Percentiles rank a stretch among this genome's conserved stretches.
Evolutionary conservation across 2,329 filamentous ascomycete species (phyloP).

Genomic region (Arthrobotrys pseudoclavata): DNA sequence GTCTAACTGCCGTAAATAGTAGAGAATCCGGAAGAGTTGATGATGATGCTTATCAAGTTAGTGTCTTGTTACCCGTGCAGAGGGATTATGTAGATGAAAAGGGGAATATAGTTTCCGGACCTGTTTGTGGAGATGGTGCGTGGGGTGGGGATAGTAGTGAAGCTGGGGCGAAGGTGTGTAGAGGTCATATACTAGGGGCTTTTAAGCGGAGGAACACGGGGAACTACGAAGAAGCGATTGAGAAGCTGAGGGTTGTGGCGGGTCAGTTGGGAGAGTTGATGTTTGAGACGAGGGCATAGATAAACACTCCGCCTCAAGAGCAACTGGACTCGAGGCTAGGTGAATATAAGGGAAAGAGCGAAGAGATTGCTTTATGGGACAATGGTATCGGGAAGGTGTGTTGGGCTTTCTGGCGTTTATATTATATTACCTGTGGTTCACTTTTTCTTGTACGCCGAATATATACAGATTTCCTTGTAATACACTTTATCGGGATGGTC

Average conservation of each 20-base stretch:
- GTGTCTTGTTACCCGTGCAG: slow-evolving; percentile 46
- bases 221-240: slow-evolving; percentile 33
- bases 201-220: slow-evolving; percentile 52
- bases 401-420: not conserved
- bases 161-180: slow-evolving; percentile 26
- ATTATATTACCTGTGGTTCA: not conserved
- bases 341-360: too few relatives aligned
- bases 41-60: slow-evolving; percentile 51
- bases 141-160: slow-evolving; percentile 2
- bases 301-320: too few relatives aligned
- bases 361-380: not conserved
- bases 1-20: slow-evolving; percentile 40
- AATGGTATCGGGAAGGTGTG: not conserved
- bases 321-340: not conserved
- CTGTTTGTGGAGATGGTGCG: slow-evolving; percentile 14
- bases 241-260: slow-evolving; percentile 34
- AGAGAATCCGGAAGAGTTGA: slow-evolving; percentile 5
- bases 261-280: slow-evolving; percentile 41
- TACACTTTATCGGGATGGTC: not conserved
- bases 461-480: not conserved
- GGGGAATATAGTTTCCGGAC: slow-evolving; percentile 26
- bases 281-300: slow-evolving; percentile 22
- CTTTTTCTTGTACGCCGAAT: not conserved
- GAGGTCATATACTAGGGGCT: slow-evolving; percentile 53
- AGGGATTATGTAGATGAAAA: slow-evolving; percentile 49